These are phyloP conservation scores for Cutaneotrichosporon sp. DNA, from an alignment of 1,284 basidiomycete genomes.

Conservation along the genomic window DNA sequence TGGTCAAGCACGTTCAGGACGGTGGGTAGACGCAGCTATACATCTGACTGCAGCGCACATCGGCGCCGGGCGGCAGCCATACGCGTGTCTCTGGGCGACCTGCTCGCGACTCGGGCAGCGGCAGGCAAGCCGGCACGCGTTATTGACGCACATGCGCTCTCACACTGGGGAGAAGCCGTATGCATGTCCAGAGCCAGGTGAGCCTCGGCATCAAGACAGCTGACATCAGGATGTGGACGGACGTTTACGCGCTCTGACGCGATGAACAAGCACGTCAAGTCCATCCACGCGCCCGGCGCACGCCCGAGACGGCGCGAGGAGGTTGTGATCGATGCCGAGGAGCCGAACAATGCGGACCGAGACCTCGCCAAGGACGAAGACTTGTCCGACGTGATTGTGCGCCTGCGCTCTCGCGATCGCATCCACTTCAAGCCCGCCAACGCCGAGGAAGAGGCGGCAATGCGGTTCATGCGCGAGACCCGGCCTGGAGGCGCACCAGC, in stretches of 20 bases:
- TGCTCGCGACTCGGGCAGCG: constrained; percentile 42
- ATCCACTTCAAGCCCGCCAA: constrained; percentile 11
- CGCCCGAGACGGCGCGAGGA: constrained; percentile 10
- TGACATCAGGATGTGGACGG: constrained; percentile 76
- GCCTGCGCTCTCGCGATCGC: constrained; percentile 19
- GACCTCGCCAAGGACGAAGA: constrained; percentile 27
- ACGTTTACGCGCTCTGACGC: constrained; percentile 96
- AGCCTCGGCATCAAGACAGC: constrained; percentile 21
- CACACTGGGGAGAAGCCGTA: constrained; percentile 98
- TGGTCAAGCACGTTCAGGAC: constrained; percentile 37
- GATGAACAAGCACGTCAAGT: constrained; percentile 60
- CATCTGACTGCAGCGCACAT: constrained; percentile 31
- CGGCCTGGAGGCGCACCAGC: constrained; percentile 21
- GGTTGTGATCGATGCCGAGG: constrained; percentile 15
- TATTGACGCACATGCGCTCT: constrained; percentile 74
- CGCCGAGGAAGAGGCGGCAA: constrained; percentile 18
- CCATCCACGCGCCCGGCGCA: constrained; percentile 27
- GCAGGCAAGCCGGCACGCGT: constrained; percentile 39
- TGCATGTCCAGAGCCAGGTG: constrained; percentile 67
- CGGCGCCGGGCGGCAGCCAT: constrained; percentile 29
- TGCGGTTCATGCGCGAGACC: constrained; percentile 23
- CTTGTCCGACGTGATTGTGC: constrained; percentile 23
- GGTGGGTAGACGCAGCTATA: constrained; percentile 27
- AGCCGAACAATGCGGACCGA: constrained; percentile 18
- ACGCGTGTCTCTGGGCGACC: constrained; percentile 38